phyloP scores from a whole-genome alignment of 2,329 filamentous ascomycete genomes.

The Paecilomyces formosus region DNA sequence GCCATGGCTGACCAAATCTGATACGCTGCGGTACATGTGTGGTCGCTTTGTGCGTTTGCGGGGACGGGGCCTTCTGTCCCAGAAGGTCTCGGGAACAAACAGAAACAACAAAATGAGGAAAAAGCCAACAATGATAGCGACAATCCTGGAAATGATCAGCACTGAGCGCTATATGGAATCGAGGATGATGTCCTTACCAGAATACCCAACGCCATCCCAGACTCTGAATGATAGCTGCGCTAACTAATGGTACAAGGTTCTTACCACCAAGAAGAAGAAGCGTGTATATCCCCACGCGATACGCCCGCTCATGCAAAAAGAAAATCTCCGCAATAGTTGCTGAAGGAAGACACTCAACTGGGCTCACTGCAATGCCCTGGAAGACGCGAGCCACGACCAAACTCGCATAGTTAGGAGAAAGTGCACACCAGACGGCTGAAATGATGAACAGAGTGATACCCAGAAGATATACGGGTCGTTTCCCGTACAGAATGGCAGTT shows the following conservation, averaged over 20 bases:
- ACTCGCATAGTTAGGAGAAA: slow-evolving; percentile 73
- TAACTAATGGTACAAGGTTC: slow-evolving; percentile 80
- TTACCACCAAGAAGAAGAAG: slow-evolving; percentile 82
- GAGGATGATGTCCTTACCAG: slow-evolving; percentile 48
- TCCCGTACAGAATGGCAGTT: slow-evolving; percentile 84
- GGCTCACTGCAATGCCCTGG: slow-evolving; percentile 79
- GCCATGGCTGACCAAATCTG: slow-evolving; percentile 26
- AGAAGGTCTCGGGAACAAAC: slow-evolving; percentile 92
- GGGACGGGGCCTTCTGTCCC: slow-evolving; percentile 69
- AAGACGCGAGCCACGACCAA: slow-evolving; percentile 76
- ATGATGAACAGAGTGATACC: slow-evolving; percentile 70
- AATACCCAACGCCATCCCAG: slow-evolving; percentile 87
- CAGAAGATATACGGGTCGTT: slow-evolving; percentile 79
- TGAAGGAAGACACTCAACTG: slow-evolving; percentile 85
- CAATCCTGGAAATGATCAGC: slow-evolving; percentile 51
- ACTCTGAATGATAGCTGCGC: slow-evolving; percentile 71
- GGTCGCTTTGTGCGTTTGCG: slow-evolving; percentile 37
- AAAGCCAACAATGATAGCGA: slow-evolving; percentile 70
- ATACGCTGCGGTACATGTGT: slow-evolving; percentile 25
- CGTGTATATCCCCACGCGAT: slow-evolving; percentile 88
- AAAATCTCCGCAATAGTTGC: slow-evolving; percentile 95
- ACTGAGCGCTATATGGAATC: neutral
- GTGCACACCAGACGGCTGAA: slow-evolving; percentile 75
- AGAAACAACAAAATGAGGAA: slow-evolving; percentile 69
- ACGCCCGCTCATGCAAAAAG: slow-evolving; percentile 89